Evolutionary conservation across 352 stramenopile species (phyloP).

Genomic region (Phytophthora vignae): DNA sequence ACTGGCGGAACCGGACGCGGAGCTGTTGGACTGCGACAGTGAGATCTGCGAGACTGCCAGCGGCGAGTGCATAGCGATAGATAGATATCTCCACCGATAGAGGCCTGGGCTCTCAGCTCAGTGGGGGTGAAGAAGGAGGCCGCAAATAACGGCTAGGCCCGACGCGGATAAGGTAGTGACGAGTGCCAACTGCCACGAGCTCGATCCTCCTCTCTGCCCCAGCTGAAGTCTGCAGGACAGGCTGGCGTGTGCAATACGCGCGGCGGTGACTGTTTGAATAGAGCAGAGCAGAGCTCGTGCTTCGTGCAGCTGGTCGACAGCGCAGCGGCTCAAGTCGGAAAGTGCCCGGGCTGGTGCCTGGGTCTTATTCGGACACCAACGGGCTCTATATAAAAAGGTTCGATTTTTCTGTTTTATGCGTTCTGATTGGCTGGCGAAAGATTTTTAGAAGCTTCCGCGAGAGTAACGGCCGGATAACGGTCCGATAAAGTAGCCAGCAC

Average conservation of each 20-base stretch:
- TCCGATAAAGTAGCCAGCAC: conserved; percentile 10
- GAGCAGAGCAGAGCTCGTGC: conserved; percentile 1
- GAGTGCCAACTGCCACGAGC: conserved; percentile 10
- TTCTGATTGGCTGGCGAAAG: conserved; percentile 17
- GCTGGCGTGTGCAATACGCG: conserved; percentile 36
- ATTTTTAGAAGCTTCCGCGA: conserved; percentile 21
- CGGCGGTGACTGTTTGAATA: conserved; percentile 14
- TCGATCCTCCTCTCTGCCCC: conserved; percentile 23
- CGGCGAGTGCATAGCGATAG: conserved; percentile 53
- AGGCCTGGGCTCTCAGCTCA: not conserved
- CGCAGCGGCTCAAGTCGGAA: conserved; percentile 21
- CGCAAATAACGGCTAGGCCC: not conserved
- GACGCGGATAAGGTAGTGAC: conserved; percentile 28
- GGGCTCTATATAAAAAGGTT: conserved; percentile 30
- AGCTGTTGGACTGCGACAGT: conserved; percentile 58
- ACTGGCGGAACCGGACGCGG: conserved; percentile 18
- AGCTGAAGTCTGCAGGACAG: conserved; percentile 35
- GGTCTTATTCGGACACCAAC: conserved; percentile 27
- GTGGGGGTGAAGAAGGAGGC: too few relatives aligned
- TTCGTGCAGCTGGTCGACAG: conserved; percentile 27
- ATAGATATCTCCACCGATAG: not conserved
- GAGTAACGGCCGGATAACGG: conserved; percentile 26
- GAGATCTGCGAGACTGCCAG: conserved; percentile 76
- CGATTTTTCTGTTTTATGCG: conserved; percentile 23
- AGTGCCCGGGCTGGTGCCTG: conserved; percentile 19